These are phyloP conservation scores for Zangia roseola DNA, from an alignment of 768 basidiomycete species.

Conservation along the genomic window DNA sequence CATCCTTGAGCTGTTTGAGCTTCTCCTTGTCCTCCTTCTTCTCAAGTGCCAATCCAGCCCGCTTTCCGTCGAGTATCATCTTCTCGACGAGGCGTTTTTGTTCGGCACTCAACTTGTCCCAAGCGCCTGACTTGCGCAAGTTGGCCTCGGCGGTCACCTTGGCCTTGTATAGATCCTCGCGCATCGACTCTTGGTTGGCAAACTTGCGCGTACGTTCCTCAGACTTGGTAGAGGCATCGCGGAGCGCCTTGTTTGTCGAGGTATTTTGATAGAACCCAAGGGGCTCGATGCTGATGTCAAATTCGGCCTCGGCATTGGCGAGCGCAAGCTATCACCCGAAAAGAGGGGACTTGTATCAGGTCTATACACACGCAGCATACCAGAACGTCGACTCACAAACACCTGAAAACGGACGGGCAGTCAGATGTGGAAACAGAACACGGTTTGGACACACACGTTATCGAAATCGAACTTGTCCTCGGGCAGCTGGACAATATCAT, in stretches of 20 bases:
- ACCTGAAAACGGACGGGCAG: conserved; percentile 42
- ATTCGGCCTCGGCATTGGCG: conserved; percentile 55
- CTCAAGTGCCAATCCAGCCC: conserved; percentile 74
- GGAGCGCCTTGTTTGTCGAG: conserved; percentile 64
- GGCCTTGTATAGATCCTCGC: conserved; percentile 73
- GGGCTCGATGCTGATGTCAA: conserved; percentile 52
- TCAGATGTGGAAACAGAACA: too few species aligned
- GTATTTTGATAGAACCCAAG: conserved; percentile 81
- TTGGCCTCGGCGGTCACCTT: conserved; percentile 69
- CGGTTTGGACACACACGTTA: conserved; percentile 44
- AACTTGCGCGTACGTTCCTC: conserved; percentile 68
- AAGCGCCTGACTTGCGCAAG: conserved; percentile 56
- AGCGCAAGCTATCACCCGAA: conserved; percentile 47
- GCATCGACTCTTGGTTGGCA: conserved; percentile 73
- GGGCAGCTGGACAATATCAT: conserved; percentile 58
- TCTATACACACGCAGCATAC: neutral
- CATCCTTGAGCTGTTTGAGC: conserved; percentile 65
- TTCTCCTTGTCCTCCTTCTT: conserved; percentile 55
- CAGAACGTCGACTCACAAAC: conserved; percentile 44
- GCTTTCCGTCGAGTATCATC: conserved; percentile 72
- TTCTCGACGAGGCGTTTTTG: conserved; percentile 77
- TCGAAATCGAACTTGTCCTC: conserved; percentile 61
- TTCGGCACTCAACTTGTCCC: conserved; percentile 63
- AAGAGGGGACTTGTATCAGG: conserved; percentile 10
- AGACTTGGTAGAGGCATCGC: conserved; percentile 75